Percentiles rank a stretch among this genome's conserved stretches.
phyloP scores from a whole-genome alignment of 768 basidiomycete genomes.

The Termitomyces heimii region DNA sequence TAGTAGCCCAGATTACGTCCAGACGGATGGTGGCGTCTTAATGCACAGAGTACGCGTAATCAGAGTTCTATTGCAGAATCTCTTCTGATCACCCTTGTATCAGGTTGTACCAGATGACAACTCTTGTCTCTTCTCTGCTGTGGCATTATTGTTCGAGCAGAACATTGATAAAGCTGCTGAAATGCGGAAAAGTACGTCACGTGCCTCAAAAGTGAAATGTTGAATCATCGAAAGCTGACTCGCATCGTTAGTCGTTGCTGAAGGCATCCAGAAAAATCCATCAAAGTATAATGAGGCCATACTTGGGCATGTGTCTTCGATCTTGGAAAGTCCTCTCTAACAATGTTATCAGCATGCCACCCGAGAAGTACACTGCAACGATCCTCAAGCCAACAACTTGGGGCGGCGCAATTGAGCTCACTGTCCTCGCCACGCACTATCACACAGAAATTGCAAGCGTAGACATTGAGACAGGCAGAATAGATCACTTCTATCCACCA shows the following conservation, averaged over 20 bases:
- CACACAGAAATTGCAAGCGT: slow-evolving; percentile 82
- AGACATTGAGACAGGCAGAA: slow-evolving; percentile 88
- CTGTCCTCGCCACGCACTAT: slow-evolving; percentile 79
- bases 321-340: not conserved
- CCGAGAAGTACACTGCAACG: slow-evolving; percentile 69
- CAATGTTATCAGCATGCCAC: slow-evolving; percentile 33
- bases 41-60: slow-evolving; percentile 58
- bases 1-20: slow-evolving; percentile 50
- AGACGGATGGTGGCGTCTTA: slow-evolving; percentile 57
- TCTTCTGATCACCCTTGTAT: not conserved
- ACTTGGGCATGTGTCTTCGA: slow-evolving; percentile 55
- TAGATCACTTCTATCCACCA: slow-evolving; percentile 72
- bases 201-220: not conserved
- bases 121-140: slow-evolving; percentile 86
- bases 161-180: slow-evolving; percentile 61
- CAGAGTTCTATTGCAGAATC: not conserved
- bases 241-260: slow-evolving; percentile 63
- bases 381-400: slow-evolving; percentile 79
- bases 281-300: slow-evolving; percentile 80
- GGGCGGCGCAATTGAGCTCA: slow-evolving; percentile 95
- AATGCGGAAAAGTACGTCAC: slow-evolving; percentile 67
- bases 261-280: slow-evolving; percentile 68
- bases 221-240: not conserved
- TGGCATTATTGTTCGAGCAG: slow-evolving; percentile 83
- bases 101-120: slow-evolving; percentile 92